Conservation (phyloP, 2,329 filamentous ascomycete species). For the Sarocladium kiliense region DNA sequence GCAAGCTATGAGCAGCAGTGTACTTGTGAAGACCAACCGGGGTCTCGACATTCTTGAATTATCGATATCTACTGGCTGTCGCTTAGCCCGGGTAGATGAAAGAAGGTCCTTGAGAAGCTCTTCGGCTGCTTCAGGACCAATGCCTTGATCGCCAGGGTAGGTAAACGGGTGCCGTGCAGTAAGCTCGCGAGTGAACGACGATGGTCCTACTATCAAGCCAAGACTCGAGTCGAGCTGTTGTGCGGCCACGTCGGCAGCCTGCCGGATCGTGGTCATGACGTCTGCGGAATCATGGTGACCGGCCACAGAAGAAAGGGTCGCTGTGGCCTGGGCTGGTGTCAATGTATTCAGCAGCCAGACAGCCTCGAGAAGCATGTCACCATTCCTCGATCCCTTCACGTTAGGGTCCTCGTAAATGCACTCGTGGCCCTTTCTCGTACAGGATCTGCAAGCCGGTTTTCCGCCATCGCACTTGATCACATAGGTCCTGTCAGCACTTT, state of each 20-base stretch:
- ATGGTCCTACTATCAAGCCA: background rate
- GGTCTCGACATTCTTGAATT: background rate
- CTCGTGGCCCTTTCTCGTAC: background rate
- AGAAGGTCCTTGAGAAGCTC: background rate
- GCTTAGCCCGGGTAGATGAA: background rate
- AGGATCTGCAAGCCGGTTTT: background rate
- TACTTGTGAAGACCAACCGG: background rate
- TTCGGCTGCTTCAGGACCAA: background rate
- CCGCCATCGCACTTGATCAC: constrained; percentile 1
- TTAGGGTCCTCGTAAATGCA: constrained; percentile 1
- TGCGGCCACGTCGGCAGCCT: background rate
- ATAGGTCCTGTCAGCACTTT: too few relatives aligned
- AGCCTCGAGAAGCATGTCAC: constrained; percentile 6
- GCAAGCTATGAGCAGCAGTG: background rate
- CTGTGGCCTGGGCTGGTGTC: background rate
- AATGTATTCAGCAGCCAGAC: background rate
- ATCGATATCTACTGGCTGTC: too few relatives aligned
- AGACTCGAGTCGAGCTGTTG: background rate
- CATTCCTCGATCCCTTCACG: background rate
- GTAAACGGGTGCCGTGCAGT: background rate
- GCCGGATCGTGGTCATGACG: background rate
- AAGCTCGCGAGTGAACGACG: background rate
- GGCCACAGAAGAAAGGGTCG: background rate
- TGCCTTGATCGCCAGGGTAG: background rate
- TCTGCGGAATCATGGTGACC: background rate